These are phyloP conservation scores for Pseudozyma flocculosa DNA, from an alignment of 1,284 basidiomycete genomes.

Conservation along the genomic window DNA sequence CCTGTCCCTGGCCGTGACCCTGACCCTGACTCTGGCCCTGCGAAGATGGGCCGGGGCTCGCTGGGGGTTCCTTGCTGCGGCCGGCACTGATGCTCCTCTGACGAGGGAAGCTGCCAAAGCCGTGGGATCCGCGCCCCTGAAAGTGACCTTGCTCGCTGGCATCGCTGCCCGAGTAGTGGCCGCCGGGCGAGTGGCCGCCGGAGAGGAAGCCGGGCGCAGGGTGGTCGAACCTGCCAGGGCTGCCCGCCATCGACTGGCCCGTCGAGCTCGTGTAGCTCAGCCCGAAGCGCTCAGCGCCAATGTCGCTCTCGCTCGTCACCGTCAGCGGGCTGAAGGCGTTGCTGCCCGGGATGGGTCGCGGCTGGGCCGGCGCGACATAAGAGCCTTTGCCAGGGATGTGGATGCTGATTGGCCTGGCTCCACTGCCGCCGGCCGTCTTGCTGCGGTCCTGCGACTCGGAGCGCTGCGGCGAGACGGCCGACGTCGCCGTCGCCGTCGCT, in stretches of 20 bases:
- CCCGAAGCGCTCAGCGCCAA: constrained; percentile 41
- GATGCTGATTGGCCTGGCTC: constrained; percentile 34
- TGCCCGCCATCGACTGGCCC: constrained; percentile 34
- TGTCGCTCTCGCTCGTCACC: constrained; percentile 40
- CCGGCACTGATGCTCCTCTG: constrained; percentile 24
- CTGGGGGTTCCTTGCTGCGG: constrained; percentile 18
- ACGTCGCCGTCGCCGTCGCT: constrained; percentile 4
- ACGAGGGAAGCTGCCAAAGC: constrained; percentile 22
- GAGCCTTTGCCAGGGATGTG: constrained; percentile 34
- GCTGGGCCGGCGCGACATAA: constrained; percentile 35
- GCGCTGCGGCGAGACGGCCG: constrained; percentile 2
- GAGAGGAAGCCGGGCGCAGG: constrained; percentile 15
- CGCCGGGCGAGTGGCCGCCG: constrained; percentile 28
- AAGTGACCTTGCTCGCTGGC: constrained; percentile 27
- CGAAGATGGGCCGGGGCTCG: constrained; percentile 10
- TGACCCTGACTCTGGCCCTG: too few relatives aligned
- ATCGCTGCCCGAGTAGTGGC: constrained; percentile 30
- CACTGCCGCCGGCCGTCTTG: constrained; percentile 3
- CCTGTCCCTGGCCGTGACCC: constrained; percentile 8
- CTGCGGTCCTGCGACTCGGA: constrained; percentile 26
- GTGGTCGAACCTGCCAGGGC: constrained; percentile 17
- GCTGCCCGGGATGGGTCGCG: constrained; percentile 33
- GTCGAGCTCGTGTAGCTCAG: constrained; percentile 46
- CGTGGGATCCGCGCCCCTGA: constrained; percentile 22
- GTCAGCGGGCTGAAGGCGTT: constrained; percentile 40